A percentile compares a stretch with the other conserved stretches of the same genome.
Evolutionary conservation across 257 asterid species (phyloP).

Genomic region (Jaltomata sinuosa): DNA sequence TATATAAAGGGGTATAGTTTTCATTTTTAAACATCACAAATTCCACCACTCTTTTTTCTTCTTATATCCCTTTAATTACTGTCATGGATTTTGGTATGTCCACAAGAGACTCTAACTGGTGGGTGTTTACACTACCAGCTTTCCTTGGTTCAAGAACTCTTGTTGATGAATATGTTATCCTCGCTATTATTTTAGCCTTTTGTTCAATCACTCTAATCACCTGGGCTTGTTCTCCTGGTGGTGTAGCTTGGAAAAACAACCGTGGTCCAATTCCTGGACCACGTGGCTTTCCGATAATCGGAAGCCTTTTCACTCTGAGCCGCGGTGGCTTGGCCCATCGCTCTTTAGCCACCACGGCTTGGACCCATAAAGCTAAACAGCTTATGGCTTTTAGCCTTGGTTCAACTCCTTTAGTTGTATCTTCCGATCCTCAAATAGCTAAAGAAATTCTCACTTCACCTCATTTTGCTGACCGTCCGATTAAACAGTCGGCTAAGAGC

Average conservation of each 20-base stretch:
- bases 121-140: constrained; percentile 28
- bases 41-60: neutral
- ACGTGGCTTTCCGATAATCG: constrained; percentile 44
- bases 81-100: neutral
- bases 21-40: neutral
- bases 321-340: constrained; percentile 52
- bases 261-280: constrained; percentile 46
- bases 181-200: neutral
- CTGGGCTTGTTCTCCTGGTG: constrained; percentile 41
- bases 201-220: constrained; percentile 17
- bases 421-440: constrained; percentile 32
- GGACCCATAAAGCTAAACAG: constrained; percentile 11
- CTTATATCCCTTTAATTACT: neutral
- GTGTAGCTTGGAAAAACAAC: constrained; percentile 46
- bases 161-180: neutral
- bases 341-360: constrained; percentile 37
- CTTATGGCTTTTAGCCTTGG: constrained; percentile 59
- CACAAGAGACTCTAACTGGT: constrained; percentile 24
- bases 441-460: constrained; percentile 46
- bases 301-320: constrained; percentile 45
- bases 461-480: constrained; percentile 46
- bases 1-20: neutral
- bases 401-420: constrained; percentile 34
- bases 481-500: constrained; percentile 45
- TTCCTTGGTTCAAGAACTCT: constrained; percentile 23